phyloP scores from a whole-genome alignment of 805 yeast genomes.

The Maudiozyma turicensis region DNA sequence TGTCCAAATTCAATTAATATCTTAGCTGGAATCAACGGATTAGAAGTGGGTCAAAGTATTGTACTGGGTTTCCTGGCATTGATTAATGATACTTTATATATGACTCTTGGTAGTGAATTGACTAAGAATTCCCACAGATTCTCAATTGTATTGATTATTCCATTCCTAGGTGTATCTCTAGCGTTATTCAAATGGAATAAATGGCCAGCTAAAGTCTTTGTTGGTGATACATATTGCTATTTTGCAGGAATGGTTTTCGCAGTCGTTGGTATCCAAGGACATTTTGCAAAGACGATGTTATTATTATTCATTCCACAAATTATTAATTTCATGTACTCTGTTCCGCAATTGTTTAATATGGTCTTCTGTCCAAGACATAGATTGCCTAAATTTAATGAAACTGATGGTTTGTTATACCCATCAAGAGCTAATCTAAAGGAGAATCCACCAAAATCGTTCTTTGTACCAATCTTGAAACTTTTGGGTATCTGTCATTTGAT shows the following conservation, averaged over 20 bases:
- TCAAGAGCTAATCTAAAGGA: slow-evolving; percentile 42
- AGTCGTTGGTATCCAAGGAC: slow-evolving; percentile 91
- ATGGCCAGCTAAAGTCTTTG: slow-evolving; percentile 90
- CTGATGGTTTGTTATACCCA: slow-evolving; percentile 68
- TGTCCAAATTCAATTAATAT: slow-evolving; percentile 95
- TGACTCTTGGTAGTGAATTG: slow-evolving; percentile 40
- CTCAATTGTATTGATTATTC: slow-evolving; percentile 69
- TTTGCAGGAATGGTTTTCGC: slow-evolving; percentile 99
- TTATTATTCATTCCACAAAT: slow-evolving; percentile 86
- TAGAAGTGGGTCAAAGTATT: slow-evolving; percentile 91
- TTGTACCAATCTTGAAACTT: slow-evolving; percentile 31
- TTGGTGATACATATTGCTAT: slow-evolving; percentile 96
- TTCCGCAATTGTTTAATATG: slow-evolving; percentile 81
- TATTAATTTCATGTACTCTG: slow-evolving; percentile 76
- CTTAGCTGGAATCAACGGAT: slow-evolving; percentile 91
- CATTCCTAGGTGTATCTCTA: slow-evolving; percentile 75
- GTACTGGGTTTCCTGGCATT: slow-evolving; percentile 64
- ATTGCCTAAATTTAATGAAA: slow-evolving; percentile 63
- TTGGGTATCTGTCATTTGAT: slow-evolving; percentile 42
- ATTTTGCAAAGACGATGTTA: slow-evolving; percentile 86
- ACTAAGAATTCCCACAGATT: slow-evolving; percentile 77
- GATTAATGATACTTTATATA: slow-evolving; percentile 67
- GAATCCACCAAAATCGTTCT: slow-evolving; percentile 25
- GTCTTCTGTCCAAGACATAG: slow-evolving; percentile 96
- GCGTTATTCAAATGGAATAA: slow-evolving; percentile 73